Conservation (phyloP, 2,329 filamentous ascomycete genomes). For the Periconia sp. region DNA sequence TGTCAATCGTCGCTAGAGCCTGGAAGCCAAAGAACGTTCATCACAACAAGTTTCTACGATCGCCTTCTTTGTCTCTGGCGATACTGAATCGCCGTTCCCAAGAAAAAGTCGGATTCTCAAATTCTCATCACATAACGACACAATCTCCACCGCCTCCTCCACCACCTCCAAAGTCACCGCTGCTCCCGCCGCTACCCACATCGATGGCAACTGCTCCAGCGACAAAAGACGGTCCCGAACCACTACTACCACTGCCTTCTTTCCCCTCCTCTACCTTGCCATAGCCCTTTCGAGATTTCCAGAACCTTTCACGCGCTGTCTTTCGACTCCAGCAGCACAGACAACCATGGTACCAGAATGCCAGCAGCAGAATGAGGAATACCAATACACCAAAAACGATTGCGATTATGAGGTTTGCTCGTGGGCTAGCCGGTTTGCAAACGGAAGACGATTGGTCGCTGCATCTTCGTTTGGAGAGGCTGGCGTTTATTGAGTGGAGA, state of each 20-base stretch:
- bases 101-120: neutral
- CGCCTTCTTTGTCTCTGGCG: conserved; percentile 72
- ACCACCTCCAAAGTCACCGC: neutral
- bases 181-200: neutral
- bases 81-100: conserved; percentile 18
- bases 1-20: conserved; percentile 54
- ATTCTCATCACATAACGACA: conserved; percentile 3
- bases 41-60: conserved; percentile 82
- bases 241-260: neutral
- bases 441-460: conserved; percentile 1
- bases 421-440: conserved; percentile 7
- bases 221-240: neutral
- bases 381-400: conserved; percentile 4
- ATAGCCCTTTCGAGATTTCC: neutral
- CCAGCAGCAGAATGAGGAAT: conserved; percentile 5
- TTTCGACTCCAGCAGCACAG: conserved; percentile 8
- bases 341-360: conserved; percentile 8
- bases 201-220: neutral
- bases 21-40: conserved; percentile 50
- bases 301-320: neutral
- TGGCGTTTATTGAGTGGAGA: neutral
- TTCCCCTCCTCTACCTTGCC: conserved; percentile 1
- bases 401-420: conserved; percentile 4
- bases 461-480: neutral
- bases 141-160: conserved; percentile 2